A percentile compares a stretch with the other conserved stretches of the same genome.
phyloP scores from a whole-genome alignment of 2,329 filamentous ascomycete genomes.

The Herpotrichia juniperi region DNA sequence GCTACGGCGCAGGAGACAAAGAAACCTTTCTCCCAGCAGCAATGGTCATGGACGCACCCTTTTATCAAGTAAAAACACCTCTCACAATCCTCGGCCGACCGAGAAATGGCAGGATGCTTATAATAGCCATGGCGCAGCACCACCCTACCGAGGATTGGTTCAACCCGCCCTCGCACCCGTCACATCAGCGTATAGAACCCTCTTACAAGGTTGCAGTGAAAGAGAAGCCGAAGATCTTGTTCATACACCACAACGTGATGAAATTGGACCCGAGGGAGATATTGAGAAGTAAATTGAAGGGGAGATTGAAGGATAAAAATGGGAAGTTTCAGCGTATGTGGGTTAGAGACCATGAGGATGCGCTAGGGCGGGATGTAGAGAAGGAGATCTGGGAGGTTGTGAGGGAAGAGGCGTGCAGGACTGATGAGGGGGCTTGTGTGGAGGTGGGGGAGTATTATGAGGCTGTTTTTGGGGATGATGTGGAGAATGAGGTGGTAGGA shows the following conservation, averaged over 20 bases:
- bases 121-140: conserved; percentile 23
- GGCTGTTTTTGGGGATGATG: conserved; percentile 22
- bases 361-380: conserved; percentile 31
- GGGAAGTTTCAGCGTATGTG: conserved; percentile 25
- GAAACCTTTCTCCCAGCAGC: conserved; percentile 57
- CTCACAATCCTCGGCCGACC: conserved; percentile 39
- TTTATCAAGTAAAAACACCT: conserved; percentile 48
- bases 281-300: conserved; percentile 18
- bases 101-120: conserved; percentile 15
- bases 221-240: conserved; percentile 18
- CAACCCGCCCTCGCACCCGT: conserved; percentile 19
- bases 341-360: conserved; percentile 14
- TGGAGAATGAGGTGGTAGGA: background rate
- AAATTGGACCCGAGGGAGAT: conserved; percentile 24
- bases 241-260: conserved; percentile 28
- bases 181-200: conserved; percentile 24
- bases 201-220: background rate
- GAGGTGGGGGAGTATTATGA: conserved; percentile 14
- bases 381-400: conserved; percentile 29
- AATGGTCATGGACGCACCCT: conserved; percentile 47
- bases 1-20: conserved; percentile 54
- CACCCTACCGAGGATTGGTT: conserved; percentile 26
- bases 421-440: conserved; percentile 16
- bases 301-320: conserved; percentile 3
- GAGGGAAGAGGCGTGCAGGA: conserved; percentile 26